Conservation (phyloP, 1,139 yeast species). For the Protomyces inouyei region DNA sequence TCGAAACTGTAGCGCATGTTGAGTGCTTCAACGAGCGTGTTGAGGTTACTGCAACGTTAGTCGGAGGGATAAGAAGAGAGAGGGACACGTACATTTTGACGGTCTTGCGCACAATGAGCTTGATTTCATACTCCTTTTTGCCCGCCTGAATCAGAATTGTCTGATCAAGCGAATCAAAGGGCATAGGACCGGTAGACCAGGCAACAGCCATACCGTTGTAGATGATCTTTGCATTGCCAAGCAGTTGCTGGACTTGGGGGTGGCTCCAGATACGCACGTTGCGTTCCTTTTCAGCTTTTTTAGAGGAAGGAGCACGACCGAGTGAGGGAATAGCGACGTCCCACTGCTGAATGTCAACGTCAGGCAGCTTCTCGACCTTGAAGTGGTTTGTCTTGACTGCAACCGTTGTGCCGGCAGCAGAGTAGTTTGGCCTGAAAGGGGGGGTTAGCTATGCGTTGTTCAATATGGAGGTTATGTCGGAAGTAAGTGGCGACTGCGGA, state of each 20-base stretch:
- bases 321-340: slow-evolving; percentile 26
- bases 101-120: slow-evolving; percentile 26
- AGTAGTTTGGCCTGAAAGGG: slow-evolving; percentile 9
- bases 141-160: slow-evolving; percentile 25
- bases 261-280: slow-evolving; percentile 24
- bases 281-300: slow-evolving; percentile 9
- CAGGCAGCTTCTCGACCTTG: slow-evolving; percentile 28
- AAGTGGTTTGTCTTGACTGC: slow-evolving; percentile 29
- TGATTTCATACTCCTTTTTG: slow-evolving; percentile 14
- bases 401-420: slow-evolving; percentile 16
- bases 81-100: slow-evolving; percentile 3
- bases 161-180: slow-evolving; percentile 25
- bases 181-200: slow-evolving; percentile 27
- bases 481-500: too few relatives aligned
- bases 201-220: slow-evolving; percentile 30
- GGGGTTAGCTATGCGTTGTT: too few relatives aligned
- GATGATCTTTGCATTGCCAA: slow-evolving; percentile 23
- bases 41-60: slow-evolving; percentile 18
- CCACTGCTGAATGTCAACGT: slow-evolving; percentile 29
- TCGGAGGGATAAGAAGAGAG: background rate
- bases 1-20: slow-evolving; percentile 21
- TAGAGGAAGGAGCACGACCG: slow-evolving; percentile 16
- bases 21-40: slow-evolving; percentile 27
- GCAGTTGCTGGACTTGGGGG: slow-evolving; percentile 22
- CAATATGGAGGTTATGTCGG: too few relatives aligned